Percentiles rank a stretch among this genome's conserved stretches.
These are phyloP conservation scores for Amniculicola lignicola DNA, from an alignment of 495 filamentous ascomycete species.

Conservation along the genomic window DNA sequence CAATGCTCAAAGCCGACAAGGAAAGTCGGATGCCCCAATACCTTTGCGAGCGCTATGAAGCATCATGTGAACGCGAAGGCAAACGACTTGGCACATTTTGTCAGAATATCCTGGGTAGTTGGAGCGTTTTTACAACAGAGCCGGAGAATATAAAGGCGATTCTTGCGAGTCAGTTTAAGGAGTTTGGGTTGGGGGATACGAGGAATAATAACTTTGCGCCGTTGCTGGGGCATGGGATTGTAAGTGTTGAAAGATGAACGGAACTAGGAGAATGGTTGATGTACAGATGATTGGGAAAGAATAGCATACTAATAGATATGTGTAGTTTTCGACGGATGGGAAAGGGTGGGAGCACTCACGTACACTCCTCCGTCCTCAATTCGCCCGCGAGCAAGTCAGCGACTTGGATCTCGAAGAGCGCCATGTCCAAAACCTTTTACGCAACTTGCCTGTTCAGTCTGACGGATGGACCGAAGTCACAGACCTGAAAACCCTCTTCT, in stretches of 20 bases:
- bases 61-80: constrained; percentile 10
- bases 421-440: constrained; percentile 52
- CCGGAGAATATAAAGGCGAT: constrained; percentile 86
- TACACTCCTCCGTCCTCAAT: constrained; percentile 78
- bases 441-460: constrained; percentile 14
- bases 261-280: too few species aligned
- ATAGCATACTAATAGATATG: neutral
- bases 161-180: constrained; percentile 75
- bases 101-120: constrained; percentile 17
- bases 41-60: constrained; percentile 20
- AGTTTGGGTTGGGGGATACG: constrained; percentile 51
- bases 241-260: constrained; percentile 18
- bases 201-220: constrained; percentile 35
- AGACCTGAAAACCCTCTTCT: constrained; percentile 70
- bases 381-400: constrained; percentile 73
- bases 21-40: constrained; percentile 26
- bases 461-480: constrained; percentile 50
- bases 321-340: constrained; percentile 68
- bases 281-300: too few species aligned
- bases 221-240: constrained; percentile 38
- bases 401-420: constrained; percentile 78
- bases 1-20: constrained; percentile 29
- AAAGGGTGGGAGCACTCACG: constrained; percentile 70
- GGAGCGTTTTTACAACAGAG: constrained; percentile 54
- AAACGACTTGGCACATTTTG: constrained; percentile 4